Evolutionary conservation across 2,329 filamentous ascomycete species (phyloP).

Genomic region (Sordariomycetes sp.): DNA sequence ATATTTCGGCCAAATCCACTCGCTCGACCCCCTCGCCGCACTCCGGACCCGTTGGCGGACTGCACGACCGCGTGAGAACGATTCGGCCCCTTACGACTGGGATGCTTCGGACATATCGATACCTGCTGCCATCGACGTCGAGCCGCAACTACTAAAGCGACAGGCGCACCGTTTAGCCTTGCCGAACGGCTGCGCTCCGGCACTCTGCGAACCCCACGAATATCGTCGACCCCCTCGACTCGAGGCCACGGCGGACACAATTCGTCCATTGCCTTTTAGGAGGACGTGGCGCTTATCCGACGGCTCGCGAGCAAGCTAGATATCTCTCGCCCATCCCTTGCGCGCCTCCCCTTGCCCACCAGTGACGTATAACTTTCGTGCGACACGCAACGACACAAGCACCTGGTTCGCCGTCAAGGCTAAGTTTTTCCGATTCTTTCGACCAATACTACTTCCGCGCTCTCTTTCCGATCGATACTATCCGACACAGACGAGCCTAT

Average conservation of each 20-base stretch:
- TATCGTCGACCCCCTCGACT: not conserved
- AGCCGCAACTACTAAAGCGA: no score
- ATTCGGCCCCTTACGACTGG: no score
- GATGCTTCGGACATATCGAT: no score
- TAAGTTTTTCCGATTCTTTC: conserved; percentile 1
- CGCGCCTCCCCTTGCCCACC: not conserved
- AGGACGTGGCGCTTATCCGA: not conserved
- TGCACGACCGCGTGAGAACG: no score
- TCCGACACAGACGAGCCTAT: not conserved
- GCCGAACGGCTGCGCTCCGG: no score
- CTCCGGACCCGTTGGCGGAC: no score
- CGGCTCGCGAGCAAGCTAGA: not conserved
- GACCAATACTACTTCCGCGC: not conserved
- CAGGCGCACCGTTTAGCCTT: no score
- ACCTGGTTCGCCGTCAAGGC: not conserved
- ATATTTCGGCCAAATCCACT: not conserved
- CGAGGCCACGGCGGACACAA: not conserved
- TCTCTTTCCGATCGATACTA: not conserved
- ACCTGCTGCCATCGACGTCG: no score
- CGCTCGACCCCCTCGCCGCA: not conserved
- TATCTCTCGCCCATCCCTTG: not conserved
- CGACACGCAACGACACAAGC: not conserved
- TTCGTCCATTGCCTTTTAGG: not conserved
- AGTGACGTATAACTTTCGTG: not conserved
- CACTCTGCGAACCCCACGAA: not conserved